These are phyloP conservation scores for Lepidium campestre DNA, from an alignment of 441 rosid genomes.

Conservation along the genomic window DNA sequence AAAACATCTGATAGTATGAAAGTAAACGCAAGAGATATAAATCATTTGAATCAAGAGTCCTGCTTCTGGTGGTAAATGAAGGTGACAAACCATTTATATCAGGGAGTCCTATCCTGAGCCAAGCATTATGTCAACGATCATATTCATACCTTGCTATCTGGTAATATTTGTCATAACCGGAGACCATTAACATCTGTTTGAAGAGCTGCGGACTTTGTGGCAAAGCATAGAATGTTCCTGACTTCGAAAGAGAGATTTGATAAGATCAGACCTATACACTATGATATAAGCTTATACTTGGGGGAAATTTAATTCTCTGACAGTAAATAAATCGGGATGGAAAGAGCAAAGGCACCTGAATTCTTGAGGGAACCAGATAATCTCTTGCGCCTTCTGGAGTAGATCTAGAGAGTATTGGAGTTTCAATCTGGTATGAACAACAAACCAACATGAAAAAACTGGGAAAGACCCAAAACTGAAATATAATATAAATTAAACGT, in stretches of 20 bases:
- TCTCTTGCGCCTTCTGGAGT: slow-evolving; percentile 99
- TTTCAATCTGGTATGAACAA: slow-evolving; percentile 83
- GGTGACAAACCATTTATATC: background rate
- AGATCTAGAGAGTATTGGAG: slow-evolving; percentile 93
- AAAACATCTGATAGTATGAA: slow-evolving; percentile 60
- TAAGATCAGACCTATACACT: slow-evolving; percentile 34
- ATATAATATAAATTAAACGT: background rate
- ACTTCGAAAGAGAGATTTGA: slow-evolving; percentile 61
- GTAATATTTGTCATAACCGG: slow-evolving; percentile 92
- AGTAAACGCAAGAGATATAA: slow-evolving; percentile 3
- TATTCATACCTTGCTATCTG: slow-evolving; percentile 83
- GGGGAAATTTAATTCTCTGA: background rate
- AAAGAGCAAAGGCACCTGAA: slow-evolving; percentile 63
- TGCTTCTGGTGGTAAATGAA: background rate
- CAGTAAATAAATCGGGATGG: background rate
- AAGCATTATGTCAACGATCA: slow-evolving; percentile 12
- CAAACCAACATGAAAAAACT: slow-evolving; percentile 35
- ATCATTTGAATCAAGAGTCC: background rate
- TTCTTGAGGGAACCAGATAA: slow-evolving; percentile 93
- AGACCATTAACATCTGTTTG: slow-evolving; percentile 98
- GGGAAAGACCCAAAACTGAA: slow-evolving; percentile 3
- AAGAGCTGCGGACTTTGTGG: slow-evolving; percentile 97
- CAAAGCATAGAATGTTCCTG: slow-evolving; percentile 97
- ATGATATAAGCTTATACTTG: slow-evolving; percentile 14
- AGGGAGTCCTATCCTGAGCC: background rate